Evolutionary conservation across 140 eudicot genomes (phyloP).

Genomic region (Stevia rebaudiana): DNA sequence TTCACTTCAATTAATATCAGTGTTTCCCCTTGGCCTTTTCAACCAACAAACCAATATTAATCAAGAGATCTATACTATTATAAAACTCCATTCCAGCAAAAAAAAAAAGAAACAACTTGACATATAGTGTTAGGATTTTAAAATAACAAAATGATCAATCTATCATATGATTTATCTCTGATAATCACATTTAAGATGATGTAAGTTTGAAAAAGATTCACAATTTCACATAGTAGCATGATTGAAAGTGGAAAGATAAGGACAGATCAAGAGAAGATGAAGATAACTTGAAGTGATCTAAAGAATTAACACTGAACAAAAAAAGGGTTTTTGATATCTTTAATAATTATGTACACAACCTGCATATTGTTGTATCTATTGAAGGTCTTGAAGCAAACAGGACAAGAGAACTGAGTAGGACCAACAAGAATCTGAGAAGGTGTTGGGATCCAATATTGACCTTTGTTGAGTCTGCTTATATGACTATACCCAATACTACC

Average conservation of each 20-base stretch:
- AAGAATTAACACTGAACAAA: neutral
- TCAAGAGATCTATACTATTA: neutral
- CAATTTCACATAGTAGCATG: no score
- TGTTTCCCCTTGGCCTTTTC: constrained; percentile 15
- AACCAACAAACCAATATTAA: constrained; percentile 18
- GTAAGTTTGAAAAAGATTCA: no score
- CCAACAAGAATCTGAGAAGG: constrained; percentile 92
- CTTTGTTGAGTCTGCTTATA: constrained; percentile 57
- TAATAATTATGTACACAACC: constrained; percentile 33
- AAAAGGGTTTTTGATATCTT: neutral
- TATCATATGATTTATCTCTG: neutral
- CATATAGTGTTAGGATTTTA: neutral
- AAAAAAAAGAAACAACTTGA: neutral
- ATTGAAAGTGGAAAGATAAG: neutral
- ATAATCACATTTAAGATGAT: neutral
- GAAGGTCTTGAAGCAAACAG: constrained; percentile 94
- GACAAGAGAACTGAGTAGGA: constrained; percentile 93
- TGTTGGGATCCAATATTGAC: constrained; percentile 96
- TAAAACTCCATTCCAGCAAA: neutral
- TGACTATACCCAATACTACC: constrained; percentile 35
- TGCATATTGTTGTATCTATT: constrained; percentile 97
- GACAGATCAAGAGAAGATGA: neutral
- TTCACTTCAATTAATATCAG: constrained; percentile 11
- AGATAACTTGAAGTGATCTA: neutral
- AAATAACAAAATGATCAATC: neutral